Evolutionary conservation across 768 basidiomycete species (phyloP), one percentile per base, ranked within the genome.

Genomic region (Rhodocollybia butyracea): DNA sequence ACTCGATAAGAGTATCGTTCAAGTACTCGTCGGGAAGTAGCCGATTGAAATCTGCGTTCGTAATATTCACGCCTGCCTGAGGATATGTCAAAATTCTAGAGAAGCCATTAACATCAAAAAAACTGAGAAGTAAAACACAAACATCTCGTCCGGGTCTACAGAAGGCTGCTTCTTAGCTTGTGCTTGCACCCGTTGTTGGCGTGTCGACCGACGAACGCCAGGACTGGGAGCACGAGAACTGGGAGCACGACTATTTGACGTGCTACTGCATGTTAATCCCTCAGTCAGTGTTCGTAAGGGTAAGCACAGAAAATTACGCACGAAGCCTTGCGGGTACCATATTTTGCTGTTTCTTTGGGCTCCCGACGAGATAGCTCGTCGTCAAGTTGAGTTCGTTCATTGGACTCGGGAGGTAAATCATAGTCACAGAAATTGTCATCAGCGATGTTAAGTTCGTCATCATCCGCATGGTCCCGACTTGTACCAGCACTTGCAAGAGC

Each of bases 1-100:
- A 97, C 66, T 99, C 97, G 29, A 98, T 94, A 32, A 99, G 73
- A 0, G 92, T 97, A 71, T 99, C 97, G 65, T 99, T 99, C 46
- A 99, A 76, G 67, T 87, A 98, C 67, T 96, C 91, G 30, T 84
- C 85, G 0, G 87, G 86, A 48, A 82, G 72, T 30, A 98, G 68
- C 10, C 96, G 85, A 53, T 75, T 75, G 26, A 88, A 69, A 63
- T 98, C 97, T 22, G 84, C 86, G 38, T 81, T 78, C 13, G 88
- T 94, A 62, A 99, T 81, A 59, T 86, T 89, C 36, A 98, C 83
- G 2, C 88, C 78, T 17, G 79, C 78, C 17, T 8, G 31, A 41
- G 91, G 91, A 66, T 89, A 94, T 26, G 87, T 81, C 45, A 93
- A 66, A 24, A 92, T 77, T n/a, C 91, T 94, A 57, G 5, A 57